These are phyloP conservation scores for Primulina eburnea DNA, from an alignment of 257 asterid species.

Conservation along the genomic window DNA sequence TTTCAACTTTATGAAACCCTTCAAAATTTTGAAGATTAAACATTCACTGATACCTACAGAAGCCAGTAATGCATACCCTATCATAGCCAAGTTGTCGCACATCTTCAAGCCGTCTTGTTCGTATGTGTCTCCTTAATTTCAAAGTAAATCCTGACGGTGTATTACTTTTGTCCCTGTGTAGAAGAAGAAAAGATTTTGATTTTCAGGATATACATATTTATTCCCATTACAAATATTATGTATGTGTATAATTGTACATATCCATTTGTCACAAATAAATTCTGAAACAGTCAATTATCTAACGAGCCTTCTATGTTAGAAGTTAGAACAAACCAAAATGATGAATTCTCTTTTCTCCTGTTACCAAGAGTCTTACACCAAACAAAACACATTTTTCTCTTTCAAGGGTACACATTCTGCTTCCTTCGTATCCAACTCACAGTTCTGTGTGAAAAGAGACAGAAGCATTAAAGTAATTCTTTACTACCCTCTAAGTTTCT, in stretches of 20 bases:
- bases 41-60: constrained; percentile 13
- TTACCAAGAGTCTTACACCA: neutral
- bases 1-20: constrained; percentile 20
- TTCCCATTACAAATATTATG: constrained; percentile 1
- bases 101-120: constrained; percentile 97
- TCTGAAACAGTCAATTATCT: neutral
- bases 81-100: constrained; percentile 98
- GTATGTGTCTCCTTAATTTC: constrained; percentile 88
- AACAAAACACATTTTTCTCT: constrained; percentile 7
- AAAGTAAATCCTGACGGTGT: constrained; percentile 97
- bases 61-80: constrained; percentile 52
- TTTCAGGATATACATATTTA: neutral
- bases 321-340: constrained; percentile 1
- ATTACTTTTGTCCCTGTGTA: constrained; percentile 85
- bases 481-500: constrained; percentile 5
- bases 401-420: constrained; percentile 5
- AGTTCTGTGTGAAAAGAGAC: constrained; percentile 7
- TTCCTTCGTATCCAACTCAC: neutral
- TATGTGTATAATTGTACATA: constrained; percentile 2
- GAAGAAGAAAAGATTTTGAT: constrained; percentile 14
- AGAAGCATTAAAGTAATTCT: neutral
- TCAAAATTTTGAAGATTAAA: constrained; percentile 14
- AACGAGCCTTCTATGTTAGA: neutral
- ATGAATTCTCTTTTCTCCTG: neutral
- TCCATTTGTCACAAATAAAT: neutral